A percentile compares a stretch with the other conserved stretches of the same genome.
Evolutionary conservation across 169 alveolate species (phyloP).

Genomic region (Amoebophrya sp.): DNA sequence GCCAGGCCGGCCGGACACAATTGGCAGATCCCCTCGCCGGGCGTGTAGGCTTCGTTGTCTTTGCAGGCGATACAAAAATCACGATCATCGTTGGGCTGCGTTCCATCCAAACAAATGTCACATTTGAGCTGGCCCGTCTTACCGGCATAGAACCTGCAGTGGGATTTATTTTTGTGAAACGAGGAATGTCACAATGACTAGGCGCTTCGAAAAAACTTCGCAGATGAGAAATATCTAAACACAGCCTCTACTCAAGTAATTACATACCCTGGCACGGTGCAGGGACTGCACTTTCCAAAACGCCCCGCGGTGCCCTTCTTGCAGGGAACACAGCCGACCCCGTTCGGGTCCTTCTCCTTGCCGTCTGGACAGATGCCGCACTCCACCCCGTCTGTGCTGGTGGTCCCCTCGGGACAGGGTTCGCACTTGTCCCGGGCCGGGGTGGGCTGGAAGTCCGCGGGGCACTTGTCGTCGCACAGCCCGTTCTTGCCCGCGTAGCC

Average conservation of each 20-base stretch:
- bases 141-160: too few relatives aligned
- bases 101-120: not conserved
- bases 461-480: not conserved
- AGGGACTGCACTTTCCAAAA: too few relatives aligned
- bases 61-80: not conserved
- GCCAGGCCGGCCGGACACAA: not conserved
- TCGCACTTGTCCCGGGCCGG: not conserved
- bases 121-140: too few relatives aligned
- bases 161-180: too few relatives aligned
- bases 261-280: too few relatives aligned
- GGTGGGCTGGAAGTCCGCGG: not conserved
- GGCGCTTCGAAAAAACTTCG: too few relatives aligned
- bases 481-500: not conserved
- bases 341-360: not conserved
- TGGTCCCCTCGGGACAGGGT: not conserved
- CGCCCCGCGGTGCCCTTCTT: too few relatives aligned
- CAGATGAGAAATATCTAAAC: too few relatives aligned
- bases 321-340: not conserved
- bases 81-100: not conserved
- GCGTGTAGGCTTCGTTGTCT: not conserved
- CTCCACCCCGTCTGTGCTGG: not conserved
- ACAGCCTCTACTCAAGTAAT: too few relatives aligned
- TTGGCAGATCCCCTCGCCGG: not conserved
- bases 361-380: not conserved
- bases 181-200: too few relatives aligned